Evolutionary conservation across 495 filamentous ascomycete species (phyloP), one percentile per base, ranked within the genome.

Genomic region (Penicillium ochrochloron): DNA sequence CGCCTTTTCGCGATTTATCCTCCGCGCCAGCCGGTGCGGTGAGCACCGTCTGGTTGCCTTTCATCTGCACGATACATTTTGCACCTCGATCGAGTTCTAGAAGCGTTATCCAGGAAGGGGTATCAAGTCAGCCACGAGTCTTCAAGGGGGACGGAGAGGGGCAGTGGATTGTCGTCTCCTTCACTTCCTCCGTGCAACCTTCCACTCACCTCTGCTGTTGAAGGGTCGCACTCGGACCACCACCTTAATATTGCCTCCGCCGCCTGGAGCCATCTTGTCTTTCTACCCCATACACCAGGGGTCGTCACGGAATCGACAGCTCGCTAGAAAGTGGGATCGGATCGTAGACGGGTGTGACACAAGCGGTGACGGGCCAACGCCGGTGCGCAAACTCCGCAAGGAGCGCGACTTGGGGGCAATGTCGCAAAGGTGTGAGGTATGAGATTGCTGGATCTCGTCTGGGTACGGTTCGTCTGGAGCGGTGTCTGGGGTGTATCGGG

Each of bases 31-130:
- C 78, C 41, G 94, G 92, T 56, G 92, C 88, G 11, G 85, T 89
- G 59, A 99, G 86, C 71, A 97, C 78, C 57, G 95, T 99, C 78
- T 98, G 95, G 74, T 83, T 85, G 65, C 85, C 90, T 84, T 92
- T 91, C 95, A 99, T 99, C 64, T 93, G 91, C 17, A 99, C 92
- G 68, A 98, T 95, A 85, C 94, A 97, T 96, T 93, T 94, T 88
- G 95, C 90, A 58, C 86, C 85, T 71, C 96, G 86, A 63, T 96
- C 94, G 70, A 89, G 84, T 86, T 98, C 93, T 97, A 35, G 21
- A 58, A 14, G 60, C 5, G 5, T 31, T 37, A 27, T n/a, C 39
- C 12, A 54, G 29, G 15, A 17, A 29, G 7, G 11, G 19, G 15
- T 29, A 14, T 12, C 21, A 39, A 7, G 33, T 56, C 33, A 56